Conservation (phyloP, 1,284 basidiomycete species). For the Puccinia polysora region DNA sequence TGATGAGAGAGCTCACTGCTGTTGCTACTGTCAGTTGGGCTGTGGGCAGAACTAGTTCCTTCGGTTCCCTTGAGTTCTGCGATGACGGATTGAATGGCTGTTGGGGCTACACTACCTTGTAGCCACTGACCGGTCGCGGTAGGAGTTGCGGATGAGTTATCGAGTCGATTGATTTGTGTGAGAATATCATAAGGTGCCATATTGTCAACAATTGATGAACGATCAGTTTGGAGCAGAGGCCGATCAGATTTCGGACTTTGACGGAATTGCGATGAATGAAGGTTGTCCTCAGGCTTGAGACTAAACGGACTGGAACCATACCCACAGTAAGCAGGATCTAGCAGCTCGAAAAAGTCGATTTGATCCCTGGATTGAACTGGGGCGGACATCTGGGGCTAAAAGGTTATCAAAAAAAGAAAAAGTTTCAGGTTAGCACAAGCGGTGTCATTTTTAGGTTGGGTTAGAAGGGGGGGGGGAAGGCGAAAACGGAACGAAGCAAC, state of each 20-base stretch:
- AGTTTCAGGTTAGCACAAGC: too few species aligned
- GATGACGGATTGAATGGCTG: not conserved
- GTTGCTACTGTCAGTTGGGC: constrained; percentile 18
- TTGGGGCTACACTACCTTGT: constrained; percentile 6
- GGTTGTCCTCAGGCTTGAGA: not conserved
- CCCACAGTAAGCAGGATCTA: too few species aligned
- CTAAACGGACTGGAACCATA: too few species aligned
- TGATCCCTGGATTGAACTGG: too few species aligned
- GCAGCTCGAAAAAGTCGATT: too few species aligned
- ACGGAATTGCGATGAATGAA: not conserved
- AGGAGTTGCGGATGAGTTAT: not conserved
- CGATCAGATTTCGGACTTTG: too few species aligned
- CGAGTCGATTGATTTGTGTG: not conserved
- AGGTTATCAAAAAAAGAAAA: too few species aligned
- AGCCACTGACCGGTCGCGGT: constrained; percentile 2
- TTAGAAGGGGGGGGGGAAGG: too few species aligned
- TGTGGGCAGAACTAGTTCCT: not conserved
- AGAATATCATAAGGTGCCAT: constrained; percentile 6
- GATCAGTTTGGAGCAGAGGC: not conserved
- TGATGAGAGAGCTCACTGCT: constrained; percentile 9
- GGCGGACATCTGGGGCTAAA: too few species aligned
- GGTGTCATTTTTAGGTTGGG: too few species aligned
- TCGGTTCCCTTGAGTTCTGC: not conserved
- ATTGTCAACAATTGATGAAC: not conserved
- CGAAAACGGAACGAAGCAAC: too few species aligned